Conservation (phyloP, 208 protist species). For the Sergeia podlipaevii region DNA sequence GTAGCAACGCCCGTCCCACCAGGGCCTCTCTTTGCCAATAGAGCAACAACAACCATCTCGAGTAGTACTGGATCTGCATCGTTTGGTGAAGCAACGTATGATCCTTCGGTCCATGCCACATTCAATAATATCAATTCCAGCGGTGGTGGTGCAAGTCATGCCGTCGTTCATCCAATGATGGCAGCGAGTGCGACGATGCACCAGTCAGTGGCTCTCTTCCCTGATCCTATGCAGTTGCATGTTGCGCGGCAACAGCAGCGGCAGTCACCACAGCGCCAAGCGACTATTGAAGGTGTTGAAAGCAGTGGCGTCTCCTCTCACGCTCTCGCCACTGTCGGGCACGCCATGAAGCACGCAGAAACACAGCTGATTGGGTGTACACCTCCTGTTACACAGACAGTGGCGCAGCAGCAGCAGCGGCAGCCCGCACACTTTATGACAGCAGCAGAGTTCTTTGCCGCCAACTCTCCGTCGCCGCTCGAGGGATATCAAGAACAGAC, state of each 20-base stretch:
- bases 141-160: too few relatives aligned
- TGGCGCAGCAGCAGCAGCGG: not conserved
- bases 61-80: too few relatives aligned
- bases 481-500: not conserved
- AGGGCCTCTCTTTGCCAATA: not conserved
- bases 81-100: conserved; percentile 23
- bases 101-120: conserved; percentile 13
- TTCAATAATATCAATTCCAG: too few relatives aligned
- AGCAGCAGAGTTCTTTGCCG: conserved; percentile 9
- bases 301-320: conserved; percentile 2
- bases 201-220: conserved; percentile 32
- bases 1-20: not conserved
- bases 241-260: conserved; percentile 1
- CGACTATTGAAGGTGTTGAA: not conserved
- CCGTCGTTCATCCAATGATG: not conserved
- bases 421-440: not conserved
- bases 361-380: conserved; percentile 5
- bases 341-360: too few relatives aligned
- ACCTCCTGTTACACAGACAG: not conserved
- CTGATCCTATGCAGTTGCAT: conserved; percentile 17
- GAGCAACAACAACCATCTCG: too few relatives aligned
- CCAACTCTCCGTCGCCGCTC: not conserved
- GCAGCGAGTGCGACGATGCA: conserved; percentile 1
- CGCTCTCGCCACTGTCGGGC: too few relatives aligned
- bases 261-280: not conserved